Base-by-base conservation (phyloP, 1,139 yeast genomes). In the Waltiozyma solani region DNA sequence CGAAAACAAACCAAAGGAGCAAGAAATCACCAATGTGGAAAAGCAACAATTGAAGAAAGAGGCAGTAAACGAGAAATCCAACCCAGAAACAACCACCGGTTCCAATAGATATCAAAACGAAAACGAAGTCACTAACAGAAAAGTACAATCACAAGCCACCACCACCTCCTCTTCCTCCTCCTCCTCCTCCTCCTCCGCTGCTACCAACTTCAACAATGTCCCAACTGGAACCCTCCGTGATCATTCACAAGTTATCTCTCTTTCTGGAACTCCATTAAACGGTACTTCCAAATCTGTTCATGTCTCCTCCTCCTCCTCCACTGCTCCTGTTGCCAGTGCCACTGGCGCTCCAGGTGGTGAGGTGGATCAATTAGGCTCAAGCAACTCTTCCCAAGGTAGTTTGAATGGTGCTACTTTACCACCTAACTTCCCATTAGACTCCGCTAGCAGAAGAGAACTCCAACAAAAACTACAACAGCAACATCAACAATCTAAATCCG, bases 371-470 rank as follows among this genome's bases (percentile, higher is more conserved):
- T 8, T n/a, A 11, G 17, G 10, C 31, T 27, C 31, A 8, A 12
- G 20, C 12, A 31, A 32, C 25, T 46, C 50, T 6, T 43, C 48
- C 1, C 21, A 36, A 20, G 42, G 41, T 17, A 39, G 45, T 11
- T 37, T 50, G 36, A 49, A 50, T 25, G 55, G 55, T 32, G 55
- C 55, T 5, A 51, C 55, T 6, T 41, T 51, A 12, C 55, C 55
- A 22, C 55, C 55, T 5, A 46, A 49, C 34, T 49, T 50, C 37
- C 46, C n/a, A 12, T 14, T 35, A 23, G 33, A 31, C 13, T 31
- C 33, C 5, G 36, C 5, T 20, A 30, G 7, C 32, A 34, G 41
- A 46, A 51, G 34, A 44, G 42, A 17, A 25, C 37, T 7, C n/a
- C 36, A n/a, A 30, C 36, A n/a, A 23, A 23, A 14, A 23, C 18